These are phyloP conservation scores for Ambrosiella beaveri DNA, from an alignment of 2,329 filamentous ascomycete genomes.

Conservation along the genomic window DNA sequence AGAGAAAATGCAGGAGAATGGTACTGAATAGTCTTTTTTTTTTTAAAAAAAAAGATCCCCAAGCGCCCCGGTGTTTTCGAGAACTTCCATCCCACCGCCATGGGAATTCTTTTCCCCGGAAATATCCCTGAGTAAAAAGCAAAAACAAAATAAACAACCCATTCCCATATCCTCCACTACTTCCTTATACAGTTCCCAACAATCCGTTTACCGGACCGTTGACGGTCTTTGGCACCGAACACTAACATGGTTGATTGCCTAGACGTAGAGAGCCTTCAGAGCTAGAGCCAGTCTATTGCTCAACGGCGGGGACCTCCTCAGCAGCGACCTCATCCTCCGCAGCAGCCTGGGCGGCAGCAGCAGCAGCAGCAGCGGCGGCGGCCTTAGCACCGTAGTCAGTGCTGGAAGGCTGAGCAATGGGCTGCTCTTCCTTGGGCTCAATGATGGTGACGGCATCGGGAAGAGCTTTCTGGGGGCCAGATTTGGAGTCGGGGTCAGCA, in stretches of 20 bases:
- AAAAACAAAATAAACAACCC: conserved; percentile 1
- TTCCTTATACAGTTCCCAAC: conserved; percentile 6
- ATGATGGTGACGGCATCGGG: conserved; percentile 98
- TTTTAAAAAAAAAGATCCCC: not conserved
- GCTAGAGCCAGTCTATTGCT: conserved; percentile 21
- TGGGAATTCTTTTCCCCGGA: not conserved
- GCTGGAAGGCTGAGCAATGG: conserved; percentile 83
- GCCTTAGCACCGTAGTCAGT: conserved; percentile 98
- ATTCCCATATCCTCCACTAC: not conserved
- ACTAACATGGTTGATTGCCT: conserved; percentile 11
- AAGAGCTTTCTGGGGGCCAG: conserved; percentile 89
- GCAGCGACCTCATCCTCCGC: conserved; percentile 37
- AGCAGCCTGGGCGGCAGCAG: conserved; percentile 34
- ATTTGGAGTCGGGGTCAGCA: conserved; percentile 98
- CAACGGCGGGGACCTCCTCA: conserved; percentile 31
- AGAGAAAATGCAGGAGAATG: not conserved
- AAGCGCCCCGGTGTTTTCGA: not conserved
- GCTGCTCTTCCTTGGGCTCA: conserved; percentile 99
- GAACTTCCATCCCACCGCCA: not conserved
- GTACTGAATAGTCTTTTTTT: not conserved
- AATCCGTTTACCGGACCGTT: conserved; percentile 6
- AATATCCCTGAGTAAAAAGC: not conserved
- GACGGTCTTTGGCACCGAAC: conserved; percentile 5
- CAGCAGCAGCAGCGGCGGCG: conserved; percentile 45
- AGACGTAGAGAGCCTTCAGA: conserved; percentile 13